Evolutionary conservation across 805 yeast genomes (phyloP), one percentile per base, ranked within the genome.

Genomic region (Lachancea waltii): DNA sequence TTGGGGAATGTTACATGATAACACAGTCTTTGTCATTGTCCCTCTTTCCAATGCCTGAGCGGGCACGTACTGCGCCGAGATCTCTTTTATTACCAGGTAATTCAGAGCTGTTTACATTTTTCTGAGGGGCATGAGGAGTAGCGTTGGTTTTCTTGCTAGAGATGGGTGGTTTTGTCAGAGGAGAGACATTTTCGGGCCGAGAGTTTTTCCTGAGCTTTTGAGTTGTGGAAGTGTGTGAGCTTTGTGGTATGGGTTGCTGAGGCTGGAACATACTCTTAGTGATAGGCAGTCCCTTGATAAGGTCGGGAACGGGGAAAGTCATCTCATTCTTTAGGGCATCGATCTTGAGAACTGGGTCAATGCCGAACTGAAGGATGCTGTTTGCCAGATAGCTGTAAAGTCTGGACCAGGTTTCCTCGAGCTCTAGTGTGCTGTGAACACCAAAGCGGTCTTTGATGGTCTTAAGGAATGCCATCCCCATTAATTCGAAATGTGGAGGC

Each of bases 331-430:
- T 27, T 10, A 27, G 11, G 4, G 31, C 37, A 15, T 60, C 62
- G n/a, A 59, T 42, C 30, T 54, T 57, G 8, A 65, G 44, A 5
- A 64, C 53, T 5, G 70, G 70, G 38, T 68, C 71, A 17, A 63
- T 55, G 20, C 70, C 72, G 32, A 56, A 63, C 29, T 78, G 81
- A 14, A 81, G 51, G 31, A 82, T 69, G 16, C 81, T 70, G 57
- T 82, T 81, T 19, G 87, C 79, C 47, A 82, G 60, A 54, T 77
- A 82, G 41, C 79, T 65, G 61, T 79, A 82, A 16, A 82, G 62
- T 50, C 79, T 74, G 38, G 81, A 73, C 89, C 90, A 82, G 40
- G 79, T 72, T 41, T 75, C 69, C 51, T 81, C 87, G 29, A 80
- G 55, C 46, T 78, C 82, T 16, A 73, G 57, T 10, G 78, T 70